phyloP scores from a whole-genome alignment of 306 rosid species.

The Fragaria iinumae region DNA sequence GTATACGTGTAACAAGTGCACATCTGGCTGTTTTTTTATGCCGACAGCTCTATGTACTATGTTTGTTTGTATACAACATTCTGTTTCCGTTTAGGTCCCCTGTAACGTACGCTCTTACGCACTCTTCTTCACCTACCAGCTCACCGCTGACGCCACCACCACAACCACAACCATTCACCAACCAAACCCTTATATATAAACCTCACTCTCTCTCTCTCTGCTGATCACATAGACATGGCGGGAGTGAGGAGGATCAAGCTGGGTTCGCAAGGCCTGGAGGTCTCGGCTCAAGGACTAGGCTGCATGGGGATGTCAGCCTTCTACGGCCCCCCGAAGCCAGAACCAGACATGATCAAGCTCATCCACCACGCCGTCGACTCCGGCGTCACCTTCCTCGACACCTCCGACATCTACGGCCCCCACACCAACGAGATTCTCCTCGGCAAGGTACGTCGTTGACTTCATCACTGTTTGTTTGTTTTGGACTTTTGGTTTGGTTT shows the following conservation, averaged over 20 bases:
- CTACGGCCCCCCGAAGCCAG: conserved; percentile 67
- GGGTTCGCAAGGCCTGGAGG: neutral
- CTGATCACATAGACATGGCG: no score
- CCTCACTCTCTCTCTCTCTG: neutral
- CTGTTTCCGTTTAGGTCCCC: neutral
- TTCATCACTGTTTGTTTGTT: neutral
- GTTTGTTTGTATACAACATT: no score
- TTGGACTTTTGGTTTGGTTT: neutral
- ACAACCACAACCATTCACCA: neutral
- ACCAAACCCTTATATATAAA: neutral
- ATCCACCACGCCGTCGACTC: conserved; percentile 51
- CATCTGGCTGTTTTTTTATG: no score
- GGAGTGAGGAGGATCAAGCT: neutral
- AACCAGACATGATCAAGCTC: conserved; percentile 59
- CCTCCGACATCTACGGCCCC: conserved; percentile 64
- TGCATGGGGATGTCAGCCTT: conserved; percentile 72
- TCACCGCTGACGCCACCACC: neutral
- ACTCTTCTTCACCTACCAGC: neutral
- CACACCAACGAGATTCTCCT: conserved; percentile 57
- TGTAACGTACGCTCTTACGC: neutral
- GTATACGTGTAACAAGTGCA: no score
- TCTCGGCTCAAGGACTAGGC: conserved; percentile 59
- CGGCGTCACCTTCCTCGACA: conserved; percentile 70
- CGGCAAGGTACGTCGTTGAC: conserved; percentile 35
- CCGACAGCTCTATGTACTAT: no score